Evolutionary conservation across 192 early-diverging fungal species (phyloP), one percentile per base, ranked within the genome.

Genomic region (Podila horticola): DNA sequence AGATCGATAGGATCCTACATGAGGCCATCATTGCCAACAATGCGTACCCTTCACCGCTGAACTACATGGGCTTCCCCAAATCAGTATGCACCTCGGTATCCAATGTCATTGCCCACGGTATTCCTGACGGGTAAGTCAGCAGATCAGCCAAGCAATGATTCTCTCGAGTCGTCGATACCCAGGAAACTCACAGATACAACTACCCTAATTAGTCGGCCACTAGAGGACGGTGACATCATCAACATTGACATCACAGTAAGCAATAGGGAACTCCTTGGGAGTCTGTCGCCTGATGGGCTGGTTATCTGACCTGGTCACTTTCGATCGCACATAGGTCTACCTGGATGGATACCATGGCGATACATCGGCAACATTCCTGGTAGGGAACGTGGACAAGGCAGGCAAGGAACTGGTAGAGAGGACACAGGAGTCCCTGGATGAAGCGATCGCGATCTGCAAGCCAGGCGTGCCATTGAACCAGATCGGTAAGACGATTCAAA

Each of bases 41-140:
- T 63, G 91, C 92, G 5, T 99, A 99, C 74, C 98, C 98, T 29
- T 98, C 97, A 13, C 96, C 98, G 59, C 86, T 99, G 33, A 98
- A 98, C 87, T 99, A 99, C 87, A 93, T 94, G 84, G 81, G 90
- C 49, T 99, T 98, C 82, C 98, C 98, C 13, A 99, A 99, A 82
- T 98, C 96, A 55, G 90, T 93, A 69, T 99, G 98, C 88, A 97
- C 93, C 58, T 90, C 77, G 0, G 62, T 81, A 1, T 81, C 77
- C 1, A 81, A 81, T 26, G 96, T 97, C 24, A 95, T 99, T 69
- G 99, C 97, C 73, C 98, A 99, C 72, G 97, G 96, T 57, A 99
- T 99, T 64, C 98, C 98, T 15, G 98, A 99, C 67, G 52, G 67
- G 77, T 81, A 79, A 59, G 55, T 45, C 3, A 8, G 41, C 9